Base-by-base conservation (phyloP, 805 yeast species). In the Cyberlindnera xylosilytica region DNA sequence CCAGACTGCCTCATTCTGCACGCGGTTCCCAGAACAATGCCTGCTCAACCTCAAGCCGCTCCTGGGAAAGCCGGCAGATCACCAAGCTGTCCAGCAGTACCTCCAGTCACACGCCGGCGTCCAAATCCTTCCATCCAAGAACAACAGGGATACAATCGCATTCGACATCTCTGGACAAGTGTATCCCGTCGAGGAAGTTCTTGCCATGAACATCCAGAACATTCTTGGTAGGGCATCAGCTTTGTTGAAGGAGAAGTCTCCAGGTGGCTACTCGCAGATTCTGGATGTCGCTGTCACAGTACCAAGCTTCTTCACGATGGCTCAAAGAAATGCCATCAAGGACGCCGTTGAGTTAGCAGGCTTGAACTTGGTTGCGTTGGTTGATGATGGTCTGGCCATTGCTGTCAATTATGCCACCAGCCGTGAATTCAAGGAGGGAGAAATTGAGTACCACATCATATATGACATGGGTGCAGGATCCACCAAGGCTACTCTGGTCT, bases 381-480 rank as follows among this genome's bases (percentile, higher is more conserved):
- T 90, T 3, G 90, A 86, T 57, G 97, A 91, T 61, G 97, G 97
- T 13, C 66, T 87, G n/a, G 93, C 98, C 2, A 88, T 87, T 13
- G 96, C 95, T 1, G 64, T 87, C 34, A 87, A 88, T 56, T 90
- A 79, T 60, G 87, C 87, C 2, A 71, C 85, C 24, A 72, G 75
- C 34, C 72, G 78, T 38, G 69, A 69, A 23, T 74, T 74, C 46
- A 62, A 64, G 6, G 44, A 46, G 11, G 72, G 70, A 3, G 30
- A 17, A 11, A 74, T 70, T 42, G 78, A 78, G 52, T 73, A 79
- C 55, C 86, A 86, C 58, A 59, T 88, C 38, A 74, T 93, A 27
- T 88, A 83, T 59, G 99, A 93, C 61, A 77, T 86, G 76, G 99
- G 99, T 36, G 91, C 96, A 5, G 95, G 95, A 1, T 82, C 95